Percentiles rank a stretch among this genome's conserved stretches.
These are phyloP conservation scores for Xylaria cubensis DNA, from an alignment of 495 filamentous ascomycete species.

Conservation along the genomic window DNA sequence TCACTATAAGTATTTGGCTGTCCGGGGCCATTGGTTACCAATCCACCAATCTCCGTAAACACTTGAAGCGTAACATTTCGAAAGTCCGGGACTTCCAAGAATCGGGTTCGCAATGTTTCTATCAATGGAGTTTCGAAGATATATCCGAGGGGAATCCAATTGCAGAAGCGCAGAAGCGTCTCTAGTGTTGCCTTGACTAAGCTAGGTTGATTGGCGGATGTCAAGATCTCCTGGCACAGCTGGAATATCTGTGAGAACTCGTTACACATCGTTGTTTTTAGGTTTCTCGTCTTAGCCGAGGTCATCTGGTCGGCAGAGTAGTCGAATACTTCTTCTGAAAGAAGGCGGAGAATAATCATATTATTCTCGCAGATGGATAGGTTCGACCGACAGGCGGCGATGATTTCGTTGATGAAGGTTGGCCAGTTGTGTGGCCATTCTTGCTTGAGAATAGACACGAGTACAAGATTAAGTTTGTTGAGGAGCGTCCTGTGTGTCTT, in stretches of 20 bases:
- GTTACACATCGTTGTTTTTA: constrained; percentile 97
- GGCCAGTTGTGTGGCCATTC: constrained; percentile 99
- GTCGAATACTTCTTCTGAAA: constrained; percentile 98
- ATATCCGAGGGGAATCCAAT: constrained; percentile 98
- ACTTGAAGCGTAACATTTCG: constrained; percentile 96
- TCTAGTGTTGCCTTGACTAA: constrained; percentile 93
- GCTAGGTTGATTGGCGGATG: constrained; percentile 83
- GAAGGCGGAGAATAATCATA: constrained; percentile 94
- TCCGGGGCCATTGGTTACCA: constrained; percentile 72
- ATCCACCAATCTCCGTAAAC: constrained; percentile 93
- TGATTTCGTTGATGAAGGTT: constrained; percentile 99
- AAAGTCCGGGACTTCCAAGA: constrained; percentile 90
- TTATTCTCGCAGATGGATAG: constrained; percentile 99
- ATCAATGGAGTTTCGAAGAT: constrained; percentile 98
- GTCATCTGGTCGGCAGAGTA: constrained; percentile 99
- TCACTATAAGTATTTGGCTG: constrained; percentile 84
- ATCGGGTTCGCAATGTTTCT: constrained; percentile 87
- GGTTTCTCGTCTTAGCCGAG: constrained; percentile 88
- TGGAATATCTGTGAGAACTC: constrained; percentile 98
- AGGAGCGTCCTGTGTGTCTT: constrained; percentile 82
- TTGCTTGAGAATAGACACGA: constrained; percentile 97
- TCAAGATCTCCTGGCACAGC: constrained; percentile 91
- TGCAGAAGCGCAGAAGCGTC: constrained; percentile 93
- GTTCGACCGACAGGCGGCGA: constrained; percentile 90
- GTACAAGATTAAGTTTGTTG: constrained; percentile 97